Percentiles rank a stretch among this genome's conserved stretches.
phyloP scores from a whole-genome alignment of 1,284 basidiomycete genomes.

The Ceratobasidium sp. region DNA sequence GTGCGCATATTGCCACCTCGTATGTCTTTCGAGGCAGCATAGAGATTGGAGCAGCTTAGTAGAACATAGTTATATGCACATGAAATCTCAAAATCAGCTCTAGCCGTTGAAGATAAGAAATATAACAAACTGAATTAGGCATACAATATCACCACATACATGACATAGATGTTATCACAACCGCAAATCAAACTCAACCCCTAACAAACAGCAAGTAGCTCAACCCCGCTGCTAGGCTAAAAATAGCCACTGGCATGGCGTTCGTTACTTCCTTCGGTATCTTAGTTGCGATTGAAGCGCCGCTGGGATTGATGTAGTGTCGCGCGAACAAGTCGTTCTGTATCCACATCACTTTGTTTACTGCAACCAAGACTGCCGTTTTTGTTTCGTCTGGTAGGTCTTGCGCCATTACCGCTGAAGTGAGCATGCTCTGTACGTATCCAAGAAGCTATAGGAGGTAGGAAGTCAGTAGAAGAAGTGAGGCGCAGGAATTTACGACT shows the following conservation, averaged over 20 bases:
- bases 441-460: constrained; percentile 33
- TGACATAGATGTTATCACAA: not conserved
- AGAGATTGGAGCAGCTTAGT: no score
- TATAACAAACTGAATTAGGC: not conserved
- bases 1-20: no score
- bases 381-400: constrained; percentile 44
- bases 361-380: constrained; percentile 32
- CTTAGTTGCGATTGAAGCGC: not conserved
- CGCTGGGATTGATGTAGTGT: constrained; percentile 45
- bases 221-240: not conserved
- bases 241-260: not conserved
- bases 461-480: not conserved
- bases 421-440: constrained; percentile 40
- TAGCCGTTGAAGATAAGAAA: no score
- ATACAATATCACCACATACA: not conserved
- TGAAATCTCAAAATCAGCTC: no score
- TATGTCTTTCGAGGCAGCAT: no score
- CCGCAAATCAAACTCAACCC: not conserved
- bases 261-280: not conserved
- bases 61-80: no score
- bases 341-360: constrained; percentile 49
- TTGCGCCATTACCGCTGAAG: constrained; percentile 35
- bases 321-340: constrained; percentile 50
- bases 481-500: not conserved
- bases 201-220: not conserved